Conservation (phyloP, 345 rosid genomes). For the Cardiospermum halicacabum region DNA sequence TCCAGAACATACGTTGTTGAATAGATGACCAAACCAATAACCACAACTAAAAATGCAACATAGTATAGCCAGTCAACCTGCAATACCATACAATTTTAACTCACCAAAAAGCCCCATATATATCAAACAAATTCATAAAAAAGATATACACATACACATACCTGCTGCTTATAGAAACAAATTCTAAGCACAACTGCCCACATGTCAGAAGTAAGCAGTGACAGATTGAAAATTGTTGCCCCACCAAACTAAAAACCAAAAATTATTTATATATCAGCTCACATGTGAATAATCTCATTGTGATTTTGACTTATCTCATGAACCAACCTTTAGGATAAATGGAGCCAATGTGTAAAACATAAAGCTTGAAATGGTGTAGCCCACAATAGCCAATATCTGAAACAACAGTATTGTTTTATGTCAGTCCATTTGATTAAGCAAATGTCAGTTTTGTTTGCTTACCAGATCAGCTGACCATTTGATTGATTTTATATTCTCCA, state of each 20-base stretch:
- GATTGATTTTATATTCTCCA: constrained; percentile 37
- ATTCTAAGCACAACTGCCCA: constrained; percentile 54
- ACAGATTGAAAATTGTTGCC: constrained; percentile 55
- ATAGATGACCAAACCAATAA: constrained; percentile 41
- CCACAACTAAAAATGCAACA: constrained; percentile 36
- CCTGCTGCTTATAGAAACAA: constrained; percentile 47
- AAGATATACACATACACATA: constrained; percentile 3
- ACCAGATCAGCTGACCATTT: constrained; percentile 44
- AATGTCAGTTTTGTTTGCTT: constrained; percentile 19
- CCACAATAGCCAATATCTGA: constrained; percentile 42
- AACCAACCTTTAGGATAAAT: constrained; percentile 44
- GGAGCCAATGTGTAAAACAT: constrained; percentile 39
- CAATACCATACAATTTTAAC: not conserved
- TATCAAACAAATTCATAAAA: not conserved
- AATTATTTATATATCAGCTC: not conserved
- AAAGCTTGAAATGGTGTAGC: constrained; percentile 30
- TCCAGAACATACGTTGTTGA: constrained; percentile 29
- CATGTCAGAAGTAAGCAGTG: constrained; percentile 53
- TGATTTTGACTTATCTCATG: too few relatives aligned
- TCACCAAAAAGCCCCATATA: not conserved
- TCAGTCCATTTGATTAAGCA: too few relatives aligned
- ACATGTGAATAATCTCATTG: not conserved
- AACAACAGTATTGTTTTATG: too few relatives aligned
- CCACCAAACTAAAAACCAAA: constrained; percentile 44
- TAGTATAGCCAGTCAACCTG: constrained; percentile 66